A percentile compares a stretch with the other conserved stretches of the same genome.
Evolutionary conservation across 1,284 basidiomycete species (phyloP).

Genomic region (Neolentinus lepideus): DNA sequence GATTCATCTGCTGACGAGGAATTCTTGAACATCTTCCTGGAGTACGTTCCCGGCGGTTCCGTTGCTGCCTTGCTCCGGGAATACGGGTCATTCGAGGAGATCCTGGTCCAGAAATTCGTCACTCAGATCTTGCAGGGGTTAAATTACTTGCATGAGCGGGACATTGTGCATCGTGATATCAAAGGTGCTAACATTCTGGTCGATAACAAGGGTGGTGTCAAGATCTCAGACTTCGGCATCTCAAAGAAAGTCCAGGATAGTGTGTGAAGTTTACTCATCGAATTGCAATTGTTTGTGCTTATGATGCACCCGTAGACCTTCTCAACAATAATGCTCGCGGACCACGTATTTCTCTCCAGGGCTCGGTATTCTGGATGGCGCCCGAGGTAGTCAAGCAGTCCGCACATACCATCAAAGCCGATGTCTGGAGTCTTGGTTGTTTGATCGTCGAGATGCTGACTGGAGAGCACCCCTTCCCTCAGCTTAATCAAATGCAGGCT

Average conservation of each 20-base stretch:
- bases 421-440: conserved; percentile 98
- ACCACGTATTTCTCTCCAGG: conserved; percentile 89
- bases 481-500: conserved; percentile 98
- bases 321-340: conserved; percentile 69
- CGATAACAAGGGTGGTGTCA: conserved; percentile 97
- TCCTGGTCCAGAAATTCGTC: conserved; percentile 91
- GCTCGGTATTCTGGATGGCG: conserved; percentile 99
- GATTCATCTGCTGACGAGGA: conserved; percentile 52
- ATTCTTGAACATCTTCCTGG: conserved; percentile 95
- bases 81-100: conserved; percentile 96
- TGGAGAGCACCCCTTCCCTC: conserved; percentile 95
- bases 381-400: conserved; percentile 98
- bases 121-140: conserved; percentile 91
- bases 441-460: conserved; percentile 98
- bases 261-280: conserved; percentile 34
- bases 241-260: conserved; percentile 97
- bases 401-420: conserved; percentile 89
- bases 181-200: conserved; percentile 98
- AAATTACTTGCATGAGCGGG: conserved; percentile 87
- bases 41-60: conserved; percentile 97
- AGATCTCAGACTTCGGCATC: conserved; percentile 98
- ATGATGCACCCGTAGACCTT: conserved; percentile 44
- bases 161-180: conserved; percentile 98
- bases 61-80: conserved; percentile 89
- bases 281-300: not conserved